Evolutionary conservation across 108 stramenopile species (phyloP).

Genomic region (Cyclotella choctawhatcheeana): DNA sequence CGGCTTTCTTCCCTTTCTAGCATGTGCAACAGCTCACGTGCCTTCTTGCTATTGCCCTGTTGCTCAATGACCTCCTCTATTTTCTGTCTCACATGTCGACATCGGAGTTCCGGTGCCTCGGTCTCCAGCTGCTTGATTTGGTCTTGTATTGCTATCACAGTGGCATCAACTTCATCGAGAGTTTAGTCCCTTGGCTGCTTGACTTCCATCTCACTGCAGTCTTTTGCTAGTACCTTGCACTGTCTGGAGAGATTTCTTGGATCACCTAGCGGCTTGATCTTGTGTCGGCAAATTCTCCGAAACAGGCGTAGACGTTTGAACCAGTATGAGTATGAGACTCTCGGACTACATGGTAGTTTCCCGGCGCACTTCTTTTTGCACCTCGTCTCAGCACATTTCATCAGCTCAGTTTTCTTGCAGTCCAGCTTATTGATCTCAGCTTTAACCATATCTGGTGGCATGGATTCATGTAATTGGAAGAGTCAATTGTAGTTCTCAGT

Average conservation of each 20-base stretch:
- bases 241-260: neutral
- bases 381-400: neutral
- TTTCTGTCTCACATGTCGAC: too few species aligned
- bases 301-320: neutral
- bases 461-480: neutral
- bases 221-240: neutral
- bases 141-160: too few species aligned
- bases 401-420: neutral
- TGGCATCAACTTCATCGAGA: neutral
- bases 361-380: neutral
- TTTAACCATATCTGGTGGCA: neutral
- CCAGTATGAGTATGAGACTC: neutral
- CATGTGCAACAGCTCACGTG: too few species aligned
- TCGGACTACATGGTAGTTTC: neutral
- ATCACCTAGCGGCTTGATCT: neutral
- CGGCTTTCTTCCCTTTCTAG: too few species aligned
- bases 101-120: too few species aligned
- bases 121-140: too few species aligned
- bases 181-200: neutral
- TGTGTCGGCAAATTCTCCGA: neutral
- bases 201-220: neutral
- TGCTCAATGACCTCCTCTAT: too few species aligned
- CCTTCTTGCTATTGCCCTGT: too few species aligned
- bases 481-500: neutral
- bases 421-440: neutral